A percentile compares a stretch with the other conserved stretches of the same genome.
These are phyloP conservation scores for Microcos paniculata DNA, from an alignment of 345 rosid genomes.

Conservation along the genomic window DNA sequence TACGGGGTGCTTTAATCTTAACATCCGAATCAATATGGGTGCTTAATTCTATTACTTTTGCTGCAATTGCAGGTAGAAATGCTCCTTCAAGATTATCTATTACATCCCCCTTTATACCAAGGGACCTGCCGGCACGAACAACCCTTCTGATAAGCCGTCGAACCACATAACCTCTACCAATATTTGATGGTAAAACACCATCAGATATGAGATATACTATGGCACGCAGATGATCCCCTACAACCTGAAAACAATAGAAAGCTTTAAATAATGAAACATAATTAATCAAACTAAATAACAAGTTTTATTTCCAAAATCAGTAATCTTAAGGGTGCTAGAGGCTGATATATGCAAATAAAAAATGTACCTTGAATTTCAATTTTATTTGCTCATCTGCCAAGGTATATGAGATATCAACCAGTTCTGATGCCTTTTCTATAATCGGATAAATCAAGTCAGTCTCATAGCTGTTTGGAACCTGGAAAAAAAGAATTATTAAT, in stretches of 20 bases:
- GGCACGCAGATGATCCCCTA: slow-evolving; percentile 94
- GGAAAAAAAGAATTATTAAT: slow-evolving; percentile 17
- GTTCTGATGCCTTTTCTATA: slow-evolving; percentile 61
- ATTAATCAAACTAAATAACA: background rate
- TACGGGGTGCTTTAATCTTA: slow-evolving; percentile 51
- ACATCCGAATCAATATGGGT: slow-evolving; percentile 67
- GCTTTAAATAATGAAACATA: slow-evolving; percentile 7
- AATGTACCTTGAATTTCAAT: slow-evolving; percentile 59
- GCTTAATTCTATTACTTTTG: slow-evolving; percentile 76
- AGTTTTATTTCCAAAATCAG: background rate
- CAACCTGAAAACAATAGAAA: slow-evolving; percentile 43
- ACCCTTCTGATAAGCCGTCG: slow-evolving; percentile 91
- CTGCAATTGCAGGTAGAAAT: slow-evolving; percentile 70
- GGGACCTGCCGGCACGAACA: slow-evolving; percentile 82
- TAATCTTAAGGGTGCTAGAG: slow-evolving; percentile 1
- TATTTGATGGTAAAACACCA: slow-evolving; percentile 89
- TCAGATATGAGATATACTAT: slow-evolving; percentile 86
- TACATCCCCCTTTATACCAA: slow-evolving; percentile 69
- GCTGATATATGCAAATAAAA: background rate
- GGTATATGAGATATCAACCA: slow-evolving; percentile 67
- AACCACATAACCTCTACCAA: slow-evolving; percentile 93
- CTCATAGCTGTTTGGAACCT: slow-evolving; percentile 96
- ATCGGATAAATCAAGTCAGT: slow-evolving; percentile 95
- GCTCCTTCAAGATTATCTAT: slow-evolving; percentile 60
- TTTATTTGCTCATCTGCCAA: slow-evolving; percentile 53